Conservation (phyloP, 106 monocot species). For the Dendrobium catenatum region DNA sequence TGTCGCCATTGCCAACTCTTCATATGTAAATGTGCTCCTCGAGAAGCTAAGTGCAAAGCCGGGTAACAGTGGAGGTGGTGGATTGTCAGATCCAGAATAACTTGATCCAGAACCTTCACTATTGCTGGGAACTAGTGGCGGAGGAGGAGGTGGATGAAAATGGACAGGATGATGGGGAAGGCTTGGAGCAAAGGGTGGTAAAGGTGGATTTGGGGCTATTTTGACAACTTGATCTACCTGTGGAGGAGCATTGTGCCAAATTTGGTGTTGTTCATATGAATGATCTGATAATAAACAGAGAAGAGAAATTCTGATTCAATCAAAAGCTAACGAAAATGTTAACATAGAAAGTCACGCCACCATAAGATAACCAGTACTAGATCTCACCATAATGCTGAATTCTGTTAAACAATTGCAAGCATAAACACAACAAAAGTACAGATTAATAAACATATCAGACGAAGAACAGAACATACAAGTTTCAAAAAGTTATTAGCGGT, state of each 20-base stretch:
- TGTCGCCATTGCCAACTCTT: slow-evolving; percentile 17
- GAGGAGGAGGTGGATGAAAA: slow-evolving; percentile 6
- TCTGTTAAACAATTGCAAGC: neutral
- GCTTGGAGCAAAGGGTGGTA: slow-evolving; percentile 10
- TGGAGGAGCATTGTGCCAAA: slow-evolving; percentile 21
- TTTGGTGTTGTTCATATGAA: slow-evolving; percentile 18
- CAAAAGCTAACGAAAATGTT: neutral
- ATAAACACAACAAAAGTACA: neutral
- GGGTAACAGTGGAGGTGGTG: slow-evolving; percentile 11
- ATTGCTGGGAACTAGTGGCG: slow-evolving; percentile 1
- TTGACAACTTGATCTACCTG: slow-evolving; percentile 9
- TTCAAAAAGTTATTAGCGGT: no score
- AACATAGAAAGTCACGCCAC: neutral
- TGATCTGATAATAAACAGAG: slow-evolving; percentile 1
- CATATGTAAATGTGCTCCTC: slow-evolving; percentile 10
- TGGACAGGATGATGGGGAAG: slow-evolving; percentile 9
- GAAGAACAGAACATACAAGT: no score
- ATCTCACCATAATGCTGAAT: neutral
- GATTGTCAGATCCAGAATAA: slow-evolving; percentile 6
- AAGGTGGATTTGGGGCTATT: neutral
- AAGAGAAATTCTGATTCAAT: neutral
- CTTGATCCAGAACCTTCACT: slow-evolving; percentile 17
- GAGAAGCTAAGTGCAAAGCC: slow-evolving; percentile 5
- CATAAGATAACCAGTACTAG: neutral
- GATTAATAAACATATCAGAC: no score